Conservation (phyloP, 2,329 filamentous ascomycete genomes). For the Chaetomiaceae sp. region DNA sequence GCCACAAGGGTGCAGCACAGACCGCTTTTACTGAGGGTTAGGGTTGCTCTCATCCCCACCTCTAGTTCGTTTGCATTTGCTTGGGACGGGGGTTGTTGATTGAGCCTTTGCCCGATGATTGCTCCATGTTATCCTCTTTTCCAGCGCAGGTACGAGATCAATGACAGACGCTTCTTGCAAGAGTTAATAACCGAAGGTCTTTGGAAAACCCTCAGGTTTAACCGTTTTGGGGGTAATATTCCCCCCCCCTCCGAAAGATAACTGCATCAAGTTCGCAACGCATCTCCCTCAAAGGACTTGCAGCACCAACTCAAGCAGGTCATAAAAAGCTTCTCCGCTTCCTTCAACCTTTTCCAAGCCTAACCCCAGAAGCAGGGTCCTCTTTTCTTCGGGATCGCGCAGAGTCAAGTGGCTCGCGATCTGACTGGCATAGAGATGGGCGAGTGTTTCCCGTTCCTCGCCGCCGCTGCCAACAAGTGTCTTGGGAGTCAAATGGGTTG, state of each 20-base stretch:
- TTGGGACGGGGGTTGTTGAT: too few relatives aligned
- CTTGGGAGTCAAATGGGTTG: constrained; percentile 76
- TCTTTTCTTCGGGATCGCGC: constrained; percentile 59
- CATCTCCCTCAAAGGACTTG: constrained; percentile 45
- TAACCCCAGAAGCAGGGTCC: constrained; percentile 58
- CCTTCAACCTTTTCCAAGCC: constrained; percentile 49
- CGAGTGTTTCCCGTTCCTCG: constrained; percentile 72
- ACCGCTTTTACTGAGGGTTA: constrained; percentile 11
- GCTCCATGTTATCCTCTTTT: too few relatives aligned
- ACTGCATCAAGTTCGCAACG: too few relatives aligned
- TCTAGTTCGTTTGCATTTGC: too few relatives aligned
- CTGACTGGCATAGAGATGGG: constrained; percentile 84
- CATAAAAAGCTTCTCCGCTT: constrained; percentile 56
- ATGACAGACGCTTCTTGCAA: too few relatives aligned
- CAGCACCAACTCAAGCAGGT: constrained; percentile 58
- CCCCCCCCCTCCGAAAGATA: too few relatives aligned
- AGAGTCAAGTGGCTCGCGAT: constrained; percentile 75
- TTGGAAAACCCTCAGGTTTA: too few relatives aligned
- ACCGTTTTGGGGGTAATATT: too few relatives aligned
- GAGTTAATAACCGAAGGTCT: too few relatives aligned
- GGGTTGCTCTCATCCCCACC: constrained; percentile 9
- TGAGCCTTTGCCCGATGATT: too few relatives aligned
- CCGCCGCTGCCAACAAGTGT: constrained; percentile 82
- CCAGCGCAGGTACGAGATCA: too few relatives aligned
- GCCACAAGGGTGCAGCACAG: constrained; percentile 16